A percentile compares a stretch with the other conserved stretches of the same genome.
phyloP scores from a whole-genome alignment of 257 asterid species.

The Solanum dulcamara region DNA sequence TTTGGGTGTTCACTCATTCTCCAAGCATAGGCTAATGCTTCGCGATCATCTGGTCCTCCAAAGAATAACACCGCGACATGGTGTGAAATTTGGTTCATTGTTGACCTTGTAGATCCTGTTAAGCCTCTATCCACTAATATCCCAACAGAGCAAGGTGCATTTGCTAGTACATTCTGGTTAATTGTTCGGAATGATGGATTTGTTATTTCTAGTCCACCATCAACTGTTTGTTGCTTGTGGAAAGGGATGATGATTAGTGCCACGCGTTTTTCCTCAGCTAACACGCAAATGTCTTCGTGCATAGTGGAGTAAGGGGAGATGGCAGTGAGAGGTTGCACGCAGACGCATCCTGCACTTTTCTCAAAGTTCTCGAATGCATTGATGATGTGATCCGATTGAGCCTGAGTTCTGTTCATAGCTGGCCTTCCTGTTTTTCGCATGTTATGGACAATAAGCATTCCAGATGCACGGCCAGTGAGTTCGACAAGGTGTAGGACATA shows the following conservation, averaged over 20 bases:
- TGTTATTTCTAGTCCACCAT: constrained; percentile 81
- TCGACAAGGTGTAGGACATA: constrained; percentile 85
- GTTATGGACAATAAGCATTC: constrained; percentile 85
- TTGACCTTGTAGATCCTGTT: constrained; percentile 49
- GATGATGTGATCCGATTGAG: constrained; percentile 86
- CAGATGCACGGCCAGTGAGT: constrained; percentile 91
- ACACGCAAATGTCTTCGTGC: constrained; percentile 78
- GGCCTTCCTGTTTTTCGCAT: constrained; percentile 46
- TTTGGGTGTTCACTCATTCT: constrained; percentile 68
- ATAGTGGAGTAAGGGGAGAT: constrained; percentile 90
- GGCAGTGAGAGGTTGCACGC: constrained; percentile 69
- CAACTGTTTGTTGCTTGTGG: constrained; percentile 92
- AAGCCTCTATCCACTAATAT: constrained; percentile 86
- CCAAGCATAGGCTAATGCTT: constrained; percentile 68
- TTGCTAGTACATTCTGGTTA: constrained; percentile 68
- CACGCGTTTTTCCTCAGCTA: constrained; percentile 75
- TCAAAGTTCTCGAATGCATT: constrained; percentile 83
- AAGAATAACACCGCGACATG: constrained; percentile 60
- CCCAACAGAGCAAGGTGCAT: constrained; percentile 81
- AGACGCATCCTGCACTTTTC: constrained; percentile 43
- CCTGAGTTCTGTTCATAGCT: constrained; percentile 66
- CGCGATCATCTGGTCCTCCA: constrained; percentile 84
- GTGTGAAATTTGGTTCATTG: constrained; percentile 39
- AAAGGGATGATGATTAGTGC: constrained; percentile 69
- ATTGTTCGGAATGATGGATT: constrained; percentile 60